These are phyloP conservation scores for Tetrahymena malaccensis DNA, from an alignment of 73 alveolate genomes.

Conservation along the genomic window DNA sequence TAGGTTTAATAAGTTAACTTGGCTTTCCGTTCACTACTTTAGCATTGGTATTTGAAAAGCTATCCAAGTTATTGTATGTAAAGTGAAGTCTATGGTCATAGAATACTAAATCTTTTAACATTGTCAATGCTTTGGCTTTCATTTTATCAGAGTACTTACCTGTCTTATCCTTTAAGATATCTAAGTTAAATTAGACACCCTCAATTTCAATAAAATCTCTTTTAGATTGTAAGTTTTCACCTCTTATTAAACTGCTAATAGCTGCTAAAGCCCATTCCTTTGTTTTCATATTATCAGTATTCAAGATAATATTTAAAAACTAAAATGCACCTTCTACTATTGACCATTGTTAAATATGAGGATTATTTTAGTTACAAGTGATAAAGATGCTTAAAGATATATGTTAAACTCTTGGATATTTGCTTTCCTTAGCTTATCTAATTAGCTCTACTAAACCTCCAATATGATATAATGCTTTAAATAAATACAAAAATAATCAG, in stretches of 20 bases:
- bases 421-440: neutral
- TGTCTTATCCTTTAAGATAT: neutral
- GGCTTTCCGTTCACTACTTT: neutral
- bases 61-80: constrained; percentile 14
- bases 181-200: constrained; percentile 1
- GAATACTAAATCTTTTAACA: constrained; percentile 15
- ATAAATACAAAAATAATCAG: neutral
- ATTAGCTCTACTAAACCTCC: constrained; percentile 10
- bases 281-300: neutral
- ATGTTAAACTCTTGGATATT: constrained; percentile 4
- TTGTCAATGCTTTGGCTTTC: neutral
- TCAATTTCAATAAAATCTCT: constrained; percentile 21
- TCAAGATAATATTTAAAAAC: neutral
- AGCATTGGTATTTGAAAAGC: constrained; percentile 16
- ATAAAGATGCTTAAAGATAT: neutral
- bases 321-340: neutral
- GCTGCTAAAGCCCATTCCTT: constrained; percentile 22
- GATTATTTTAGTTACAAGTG: constrained; percentile 20
- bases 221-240: constrained; percentile 18
- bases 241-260: constrained; percentile 17
- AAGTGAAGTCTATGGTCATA: constrained; percentile 26
- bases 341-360: constrained; percentile 16
- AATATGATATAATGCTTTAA: neutral
- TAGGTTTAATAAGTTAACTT: neutral
- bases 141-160: constrained; percentile 6